These are phyloP conservation scores for Rhizopus delemar DNA, from an alignment of 371 early-diverging fungal species.

Conservation along the genomic window DNA sequence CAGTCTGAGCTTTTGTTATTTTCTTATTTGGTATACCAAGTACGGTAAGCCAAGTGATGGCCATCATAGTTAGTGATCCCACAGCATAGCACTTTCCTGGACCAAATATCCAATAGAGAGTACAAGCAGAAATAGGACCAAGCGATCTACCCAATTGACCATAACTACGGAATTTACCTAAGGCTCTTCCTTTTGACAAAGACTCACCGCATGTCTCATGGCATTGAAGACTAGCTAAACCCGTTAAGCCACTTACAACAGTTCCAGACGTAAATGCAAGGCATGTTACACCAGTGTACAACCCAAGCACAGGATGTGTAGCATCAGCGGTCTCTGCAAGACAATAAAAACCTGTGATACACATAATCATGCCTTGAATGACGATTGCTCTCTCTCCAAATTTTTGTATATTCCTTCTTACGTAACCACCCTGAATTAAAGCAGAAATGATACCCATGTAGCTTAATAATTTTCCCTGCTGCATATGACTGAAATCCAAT, in stretches of 20 bases:
- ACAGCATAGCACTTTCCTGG: slow-evolving; percentile 56
- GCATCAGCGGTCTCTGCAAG: slow-evolving; percentile 57
- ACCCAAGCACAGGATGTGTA: slow-evolving; percentile 17
- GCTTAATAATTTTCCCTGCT: slow-evolving; percentile 89
- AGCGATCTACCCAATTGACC: slow-evolving; percentile 92
- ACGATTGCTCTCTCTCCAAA: slow-evolving; percentile 73
- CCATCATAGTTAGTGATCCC: slow-evolving; percentile 37
- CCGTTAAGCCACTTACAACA: slow-evolving; percentile 88
- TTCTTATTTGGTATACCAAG: slow-evolving; percentile 2
- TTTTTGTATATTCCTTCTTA: slow-evolving; percentile 73
- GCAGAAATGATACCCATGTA: slow-evolving; percentile 88
- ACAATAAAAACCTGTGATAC: slow-evolving; percentile 68
- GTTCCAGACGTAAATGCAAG: slow-evolving; percentile 92
- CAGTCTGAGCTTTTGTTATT: slow-evolving; percentile 1
- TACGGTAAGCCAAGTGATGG: slow-evolving; percentile 22
- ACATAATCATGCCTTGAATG: slow-evolving; percentile 75
- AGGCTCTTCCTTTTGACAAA: slow-evolving; percentile 65
- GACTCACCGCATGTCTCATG: slow-evolving; percentile 38
- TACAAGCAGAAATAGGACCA: slow-evolving; percentile 88
- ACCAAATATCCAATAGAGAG: slow-evolving; percentile 88
- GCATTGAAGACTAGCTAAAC: slow-evolving; percentile 68
- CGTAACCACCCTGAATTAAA: slow-evolving; percentile 91
- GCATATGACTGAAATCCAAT: slow-evolving; percentile 80
- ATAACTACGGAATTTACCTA: slow-evolving; percentile 86
- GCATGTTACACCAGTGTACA: slow-evolving; percentile 65